These are phyloP conservation scores for Echria macrotheca DNA, from an alignment of 495 filamentous ascomycete species.

Conservation along the genomic window DNA sequence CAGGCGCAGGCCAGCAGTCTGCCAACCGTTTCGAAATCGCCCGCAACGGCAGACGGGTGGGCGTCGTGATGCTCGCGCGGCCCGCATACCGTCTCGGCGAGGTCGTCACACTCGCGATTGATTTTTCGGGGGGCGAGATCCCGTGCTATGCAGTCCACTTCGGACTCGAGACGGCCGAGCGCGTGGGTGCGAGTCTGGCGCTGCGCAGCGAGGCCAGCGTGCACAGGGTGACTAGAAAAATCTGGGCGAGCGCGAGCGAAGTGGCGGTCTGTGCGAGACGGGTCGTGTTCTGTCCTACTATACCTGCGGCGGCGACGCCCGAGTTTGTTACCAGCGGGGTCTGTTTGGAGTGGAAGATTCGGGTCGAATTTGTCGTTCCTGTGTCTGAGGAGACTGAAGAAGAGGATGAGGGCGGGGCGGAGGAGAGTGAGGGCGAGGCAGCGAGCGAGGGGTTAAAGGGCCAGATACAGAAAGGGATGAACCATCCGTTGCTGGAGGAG, in stretches of 20 bases:
- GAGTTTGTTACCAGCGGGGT: conserved; percentile 86
- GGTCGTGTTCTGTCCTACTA: conserved; percentile 72
- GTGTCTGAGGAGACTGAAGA: conserved; percentile 12
- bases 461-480: background rate
- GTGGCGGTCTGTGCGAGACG: conserved; percentile 72
- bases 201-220: conserved; percentile 81
- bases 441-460: background rate
- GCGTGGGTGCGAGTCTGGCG: conserved; percentile 69
- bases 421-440: background rate
- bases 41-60: conserved; percentile 77
- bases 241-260: conserved; percentile 70
- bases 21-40: conserved; percentile 92
- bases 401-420: background rate
- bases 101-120: conserved; percentile 71
- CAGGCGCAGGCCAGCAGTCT: conserved; percentile 54
- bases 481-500: conserved; percentile 52
- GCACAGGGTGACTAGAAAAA: conserved; percentile 72
- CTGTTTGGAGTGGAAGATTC: conserved; percentile 75
- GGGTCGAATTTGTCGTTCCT: conserved; percentile 80
- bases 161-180: conserved; percentile 73
- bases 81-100: conserved; percentile 90
- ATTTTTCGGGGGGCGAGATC: conserved; percentile 68
- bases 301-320: conserved; percentile 76
- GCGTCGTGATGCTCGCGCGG: conserved; percentile 80
- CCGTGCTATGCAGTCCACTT: conserved; percentile 75